Evolutionary conservation across 768 basidiomycete genomes (phyloP), one percentile per base, ranked within the genome.

Genomic region (Dictyophora rubrovolvata): DNA sequence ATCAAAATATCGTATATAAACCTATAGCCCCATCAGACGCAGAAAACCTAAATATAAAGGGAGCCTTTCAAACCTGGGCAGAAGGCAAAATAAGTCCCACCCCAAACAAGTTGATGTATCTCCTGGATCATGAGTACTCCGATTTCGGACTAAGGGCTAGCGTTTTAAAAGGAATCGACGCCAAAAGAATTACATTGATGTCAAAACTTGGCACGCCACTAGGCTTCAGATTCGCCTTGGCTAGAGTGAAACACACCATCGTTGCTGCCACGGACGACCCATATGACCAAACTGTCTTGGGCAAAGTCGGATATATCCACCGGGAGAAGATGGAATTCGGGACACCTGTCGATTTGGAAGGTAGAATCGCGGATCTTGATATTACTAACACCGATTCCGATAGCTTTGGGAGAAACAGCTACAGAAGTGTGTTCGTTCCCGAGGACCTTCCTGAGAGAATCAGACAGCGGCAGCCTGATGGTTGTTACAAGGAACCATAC

Each of bases 61-160:
- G 2, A 28, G 7, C 28, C 2, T 28, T 28, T 28, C 28, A 28
- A 7, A 28, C 28, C 7, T 28, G 28, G 28, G 28, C 28, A 7
- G 4, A 28, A 7, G 7, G 28, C 4, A 28, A 7, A 28, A 28
- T n/a, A 12, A 47, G 58, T 7, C 21, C 50, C 8, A 63, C 48
- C 9, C 47, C 33, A 47, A 28, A 20, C 55, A 56, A 63, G 47
- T 34, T 64, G 11, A 48, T 63, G 12, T 64, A 60, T 23, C 20
- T 51, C 11, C 58, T 64, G 12, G 46, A 59, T 37, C 62, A 63
- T 36, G 22, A 59, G 16, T 64, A 64, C 53, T 60, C 62, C 14
- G 49, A 20, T 9, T 10, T 23, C 14, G 51, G 54, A 6, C 22
- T 63, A 16, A 53, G 55, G 6, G 21, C 23, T n/a, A 48, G n/a